Conservation (phyloP, 768 basidiomycete genomes). For the Coprinopsis sp. region DNA sequence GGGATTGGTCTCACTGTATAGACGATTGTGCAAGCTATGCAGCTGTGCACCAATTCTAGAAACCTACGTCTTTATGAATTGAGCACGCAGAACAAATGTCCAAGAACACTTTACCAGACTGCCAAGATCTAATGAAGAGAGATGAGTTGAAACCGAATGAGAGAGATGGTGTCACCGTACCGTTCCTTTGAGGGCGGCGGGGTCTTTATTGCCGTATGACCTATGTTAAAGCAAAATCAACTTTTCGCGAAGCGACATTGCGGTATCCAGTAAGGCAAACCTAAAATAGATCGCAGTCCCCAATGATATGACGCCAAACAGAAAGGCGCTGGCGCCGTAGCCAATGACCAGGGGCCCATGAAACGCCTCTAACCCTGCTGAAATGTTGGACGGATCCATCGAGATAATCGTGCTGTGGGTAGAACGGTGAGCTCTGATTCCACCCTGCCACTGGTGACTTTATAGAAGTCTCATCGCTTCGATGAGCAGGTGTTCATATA, state of each 20-base stretch:
- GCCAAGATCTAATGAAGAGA: constrained; percentile 3
- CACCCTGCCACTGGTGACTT: too few species aligned
- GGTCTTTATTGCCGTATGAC: not conserved
- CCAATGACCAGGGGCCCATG: constrained; percentile 9
- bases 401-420: not conserved
- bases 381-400: not conserved
- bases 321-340: constrained; percentile 1
- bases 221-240: not conserved
- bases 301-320: constrained; percentile 7
- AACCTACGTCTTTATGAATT: constrained; percentile 3
- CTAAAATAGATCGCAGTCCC: constrained; percentile 9
- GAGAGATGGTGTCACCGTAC: constrained; percentile 1
- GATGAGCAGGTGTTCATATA: too few species aligned
- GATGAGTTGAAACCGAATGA: not conserved
- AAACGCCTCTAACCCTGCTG: not conserved
- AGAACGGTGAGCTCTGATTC: too few species aligned
- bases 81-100: not conserved
- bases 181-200: constrained; percentile 1
- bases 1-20: constrained; percentile 4
- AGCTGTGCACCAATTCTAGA: constrained; percentile 9
- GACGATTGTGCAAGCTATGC: not conserved
- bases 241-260: not conserved
- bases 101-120: constrained; percentile 8
- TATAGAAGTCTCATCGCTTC: too few species aligned
- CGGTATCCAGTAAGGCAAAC: not conserved